Conservation (phyloP, 1,284 basidiomycete species). For the Microbotryum intermedium region DNA sequence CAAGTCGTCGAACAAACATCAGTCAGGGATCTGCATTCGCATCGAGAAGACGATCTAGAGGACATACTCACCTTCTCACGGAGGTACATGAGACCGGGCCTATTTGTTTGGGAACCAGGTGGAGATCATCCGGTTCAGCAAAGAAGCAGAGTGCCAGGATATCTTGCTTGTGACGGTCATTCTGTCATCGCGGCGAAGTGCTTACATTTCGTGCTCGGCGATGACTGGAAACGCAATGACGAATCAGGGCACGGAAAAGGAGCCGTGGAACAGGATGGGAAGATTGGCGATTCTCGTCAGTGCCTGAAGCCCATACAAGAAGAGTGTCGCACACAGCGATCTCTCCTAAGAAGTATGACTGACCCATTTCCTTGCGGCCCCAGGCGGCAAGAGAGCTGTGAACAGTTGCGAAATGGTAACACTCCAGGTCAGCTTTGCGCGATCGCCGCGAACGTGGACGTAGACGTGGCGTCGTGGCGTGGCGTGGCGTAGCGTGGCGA, state of each 20-base stretch:
- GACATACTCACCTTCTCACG: slow-evolving; percentile 43
- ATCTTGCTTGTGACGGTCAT: too few relatives aligned
- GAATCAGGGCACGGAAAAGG: too few relatives aligned
- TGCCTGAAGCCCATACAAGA: too few relatives aligned
- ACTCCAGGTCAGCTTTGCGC: neutral
- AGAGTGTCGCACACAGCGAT: too few relatives aligned
- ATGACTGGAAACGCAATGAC: slow-evolving; percentile 3
- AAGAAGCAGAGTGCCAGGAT: neutral
- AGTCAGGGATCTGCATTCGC: neutral
- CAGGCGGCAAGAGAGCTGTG: slow-evolving; percentile 33
- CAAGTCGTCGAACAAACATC: neutral
- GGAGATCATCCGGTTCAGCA: slow-evolving; percentile 49
- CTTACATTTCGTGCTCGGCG: slow-evolving; percentile 35
- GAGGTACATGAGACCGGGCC: slow-evolving; percentile 90
- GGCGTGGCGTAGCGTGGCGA: too few relatives aligned
- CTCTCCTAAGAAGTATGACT: neutral
- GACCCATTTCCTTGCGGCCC: slow-evolving; percentile 36
- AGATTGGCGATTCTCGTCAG: too few relatives aligned
- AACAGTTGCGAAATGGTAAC: neutral
- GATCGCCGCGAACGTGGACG: too few relatives aligned
- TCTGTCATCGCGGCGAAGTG: neutral
- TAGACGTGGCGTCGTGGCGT: too few relatives aligned
- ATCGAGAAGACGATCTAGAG: neutral
- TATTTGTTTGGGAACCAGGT: slow-evolving; percentile 67
- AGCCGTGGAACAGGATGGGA: too few relatives aligned